These are phyloP conservation scores for Apophysomyces elegans DNA, from an alignment of 371 early-diverging fungal genomes.

Conservation along the genomic window DNA sequence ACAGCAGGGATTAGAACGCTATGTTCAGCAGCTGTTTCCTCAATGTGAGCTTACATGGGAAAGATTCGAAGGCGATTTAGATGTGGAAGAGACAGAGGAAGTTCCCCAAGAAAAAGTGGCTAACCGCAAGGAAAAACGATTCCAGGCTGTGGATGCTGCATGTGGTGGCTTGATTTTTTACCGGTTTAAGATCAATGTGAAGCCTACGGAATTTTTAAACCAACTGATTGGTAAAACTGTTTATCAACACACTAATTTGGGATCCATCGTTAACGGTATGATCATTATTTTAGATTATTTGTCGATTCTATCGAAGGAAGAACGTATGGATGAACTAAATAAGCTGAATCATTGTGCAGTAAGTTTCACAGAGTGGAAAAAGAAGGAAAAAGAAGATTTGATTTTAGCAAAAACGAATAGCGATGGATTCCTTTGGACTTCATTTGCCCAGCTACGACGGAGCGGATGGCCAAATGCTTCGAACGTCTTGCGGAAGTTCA, in stretches of 20 bases:
- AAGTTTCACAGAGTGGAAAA: conserved; percentile 12
- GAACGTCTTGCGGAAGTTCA: conserved; percentile 31
- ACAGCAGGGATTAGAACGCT: conserved; percentile 43
- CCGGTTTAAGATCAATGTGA: conserved; percentile 55
- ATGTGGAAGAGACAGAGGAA: conserved; percentile 36
- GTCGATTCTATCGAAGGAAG: conserved; percentile 29
- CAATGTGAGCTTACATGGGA: conserved; percentile 46
- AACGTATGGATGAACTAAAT: conserved; percentile 26
- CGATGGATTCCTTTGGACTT: conserved; percentile 58
- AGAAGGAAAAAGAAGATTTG: not conserved
- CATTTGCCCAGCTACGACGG: conserved; percentile 52
- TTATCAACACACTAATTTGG: too few relatives aligned
- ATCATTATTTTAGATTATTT: conserved; percentile 26
- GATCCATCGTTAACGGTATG: too few relatives aligned
- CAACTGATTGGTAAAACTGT: conserved; percentile 34
- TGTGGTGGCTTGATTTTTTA: conserved; percentile 59
- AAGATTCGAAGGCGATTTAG: conserved; percentile 45
- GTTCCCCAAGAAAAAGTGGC: conserved; percentile 26
- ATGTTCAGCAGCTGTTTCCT: conserved; percentile 47
- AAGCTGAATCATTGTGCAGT: conserved; percentile 44
- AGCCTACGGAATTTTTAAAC: conserved; percentile 47
- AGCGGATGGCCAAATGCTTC: conserved; percentile 42
- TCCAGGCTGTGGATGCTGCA: conserved; percentile 59
- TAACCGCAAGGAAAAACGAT: conserved; percentile 43
- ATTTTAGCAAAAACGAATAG: conserved; percentile 18